phyloP scores from a whole-genome alignment of 2,329 filamentous ascomycete genomes.

The Clonostachys chloroleuca region DNA sequence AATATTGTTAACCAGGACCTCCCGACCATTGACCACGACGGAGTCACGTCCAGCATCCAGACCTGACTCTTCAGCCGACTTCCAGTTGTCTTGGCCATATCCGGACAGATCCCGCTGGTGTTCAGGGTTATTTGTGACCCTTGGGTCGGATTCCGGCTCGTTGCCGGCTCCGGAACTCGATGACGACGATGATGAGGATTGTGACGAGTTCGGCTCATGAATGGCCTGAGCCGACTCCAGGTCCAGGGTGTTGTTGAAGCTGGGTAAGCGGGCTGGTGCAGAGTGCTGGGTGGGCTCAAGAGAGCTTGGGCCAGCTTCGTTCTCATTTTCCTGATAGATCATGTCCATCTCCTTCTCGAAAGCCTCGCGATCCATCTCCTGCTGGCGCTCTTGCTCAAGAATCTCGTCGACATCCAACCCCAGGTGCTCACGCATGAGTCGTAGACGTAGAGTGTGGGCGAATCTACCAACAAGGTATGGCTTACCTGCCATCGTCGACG shows the following conservation, averaged over 20 bases:
- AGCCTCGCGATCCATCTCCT: conserved; percentile 55
- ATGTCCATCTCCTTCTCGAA: conserved; percentile 58
- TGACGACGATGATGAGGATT: not conserved
- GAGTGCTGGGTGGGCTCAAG: conserved; percentile 12
- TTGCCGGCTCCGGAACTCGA: conserved; percentile 9
- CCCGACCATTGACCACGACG: conserved; percentile 59
- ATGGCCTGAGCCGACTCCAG: conserved; percentile 44
- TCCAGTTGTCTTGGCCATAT: conserved; percentile 73
- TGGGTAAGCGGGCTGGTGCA: conserved; percentile 26
- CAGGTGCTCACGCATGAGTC: conserved; percentile 93
- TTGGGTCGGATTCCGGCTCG: conserved; percentile 12
- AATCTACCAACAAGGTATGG: conserved; percentile 90
- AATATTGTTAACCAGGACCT: conserved; percentile 65
- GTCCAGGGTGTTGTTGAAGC: conserved; percentile 67
- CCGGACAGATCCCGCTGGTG: conserved; percentile 77
- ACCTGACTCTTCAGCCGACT: conserved; percentile 55
- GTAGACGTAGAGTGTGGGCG: conserved; percentile 86
- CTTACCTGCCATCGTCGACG: conserved; percentile 84
- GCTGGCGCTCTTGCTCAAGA: conserved; percentile 70
- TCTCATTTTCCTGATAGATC: conserved; percentile 49
- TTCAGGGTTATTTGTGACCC: conserved; percentile 49
- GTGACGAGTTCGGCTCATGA: conserved; percentile 7
- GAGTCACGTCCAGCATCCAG: conserved; percentile 66
- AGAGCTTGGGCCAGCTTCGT: not conserved
- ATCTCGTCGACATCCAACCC: conserved; percentile 94